Evolutionary conservation across 1,139 yeast species (phyloP).

Genomic region (Spathaspora sp.): DNA sequence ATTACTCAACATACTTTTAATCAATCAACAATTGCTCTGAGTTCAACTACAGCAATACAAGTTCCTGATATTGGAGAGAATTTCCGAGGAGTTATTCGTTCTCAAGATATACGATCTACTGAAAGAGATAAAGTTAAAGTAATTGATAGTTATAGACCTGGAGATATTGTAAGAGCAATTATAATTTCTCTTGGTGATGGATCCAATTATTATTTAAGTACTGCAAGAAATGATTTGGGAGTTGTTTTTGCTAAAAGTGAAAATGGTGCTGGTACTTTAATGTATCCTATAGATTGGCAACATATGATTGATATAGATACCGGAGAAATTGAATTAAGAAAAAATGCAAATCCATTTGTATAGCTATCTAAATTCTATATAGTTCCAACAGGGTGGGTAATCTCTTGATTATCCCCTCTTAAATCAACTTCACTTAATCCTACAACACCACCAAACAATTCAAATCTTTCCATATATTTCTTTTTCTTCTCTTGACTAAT

Average conservation of each 20-base stretch:
- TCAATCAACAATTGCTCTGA: constrained; percentile 47
- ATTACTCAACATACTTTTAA: constrained; percentile 32
- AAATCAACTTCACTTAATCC: constrained; percentile 69
- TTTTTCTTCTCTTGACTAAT: constrained; percentile 38
- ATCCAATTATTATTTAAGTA: constrained; percentile 79
- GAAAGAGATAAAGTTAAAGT: constrained; percentile 87
- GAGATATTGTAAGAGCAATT: constrained; percentile 85
- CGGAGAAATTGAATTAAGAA: constrained; percentile 76
- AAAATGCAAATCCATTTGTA: constrained; percentile 85
- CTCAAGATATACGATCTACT: constrained; percentile 87
- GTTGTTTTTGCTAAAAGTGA: constrained; percentile 81
- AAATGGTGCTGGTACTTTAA: constrained; percentile 70
- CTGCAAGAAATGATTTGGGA: constrained; percentile 90
- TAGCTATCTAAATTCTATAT: constrained; percentile 5
- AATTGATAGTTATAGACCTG: constrained; percentile 80
- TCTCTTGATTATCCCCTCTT: constrained; percentile 53
- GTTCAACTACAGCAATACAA: constrained; percentile 36
- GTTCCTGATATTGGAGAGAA: constrained; percentile 83
- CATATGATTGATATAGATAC: constrained; percentile 79
- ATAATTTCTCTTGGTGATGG: constrained; percentile 93
- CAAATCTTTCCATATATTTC: constrained; percentile 38
- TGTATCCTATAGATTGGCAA: constrained; percentile 96
- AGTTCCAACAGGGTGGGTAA: constrained; percentile 37
- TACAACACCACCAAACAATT: constrained; percentile 37
- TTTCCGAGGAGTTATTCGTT: constrained; percentile 82